Conservation (phyloP, 2,329 filamentous ascomycete species). For the Zymoseptoria crescenta region DNA sequence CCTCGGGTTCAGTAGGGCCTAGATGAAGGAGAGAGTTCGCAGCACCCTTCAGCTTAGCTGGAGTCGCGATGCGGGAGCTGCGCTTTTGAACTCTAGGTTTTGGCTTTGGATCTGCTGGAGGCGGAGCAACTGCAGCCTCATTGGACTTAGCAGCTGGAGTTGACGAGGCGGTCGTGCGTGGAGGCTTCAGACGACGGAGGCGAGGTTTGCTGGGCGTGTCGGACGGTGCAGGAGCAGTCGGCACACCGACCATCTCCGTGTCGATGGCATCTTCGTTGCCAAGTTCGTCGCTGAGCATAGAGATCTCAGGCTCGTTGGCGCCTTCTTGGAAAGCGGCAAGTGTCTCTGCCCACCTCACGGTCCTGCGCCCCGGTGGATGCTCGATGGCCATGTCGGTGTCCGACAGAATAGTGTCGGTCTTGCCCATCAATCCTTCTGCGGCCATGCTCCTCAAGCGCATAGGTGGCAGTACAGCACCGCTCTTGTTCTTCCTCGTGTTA, state of each 20-base stretch:
- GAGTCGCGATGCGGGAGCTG: conserved; percentile 29
- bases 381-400: conserved; percentile 7
- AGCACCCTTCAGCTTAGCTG: conserved; percentile 21
- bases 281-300: conserved; percentile 18
- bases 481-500: conserved; percentile 47
- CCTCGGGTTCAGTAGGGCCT: background rate
- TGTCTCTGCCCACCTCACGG: conserved; percentile 41
- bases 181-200: conserved; percentile 19
- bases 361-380: conserved; percentile 23
- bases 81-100: conserved; percentile 15
- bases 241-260: conserved; percentile 3
- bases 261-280: conserved; percentile 2
- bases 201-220: conserved; percentile 27
- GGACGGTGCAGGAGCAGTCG: conserved; percentile 14
- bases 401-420: conserved; percentile 2
- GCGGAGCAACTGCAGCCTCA: background rate
- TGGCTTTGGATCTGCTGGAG: conserved; percentile 4
- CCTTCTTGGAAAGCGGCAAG: conserved; percentile 39
- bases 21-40: background rate
- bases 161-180: conserved; percentile 17
- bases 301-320: conserved; percentile 12
- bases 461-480: conserved; percentile 37
- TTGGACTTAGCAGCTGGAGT: conserved; percentile 3
- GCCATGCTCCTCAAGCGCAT: conserved; percentile 37
- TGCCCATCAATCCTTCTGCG: conserved; percentile 6